Evolutionary conservation across 805 yeast genomes (phyloP), one percentile per base, ranked within the genome.

Genomic region (Monosporozyma aerobia): DNA sequence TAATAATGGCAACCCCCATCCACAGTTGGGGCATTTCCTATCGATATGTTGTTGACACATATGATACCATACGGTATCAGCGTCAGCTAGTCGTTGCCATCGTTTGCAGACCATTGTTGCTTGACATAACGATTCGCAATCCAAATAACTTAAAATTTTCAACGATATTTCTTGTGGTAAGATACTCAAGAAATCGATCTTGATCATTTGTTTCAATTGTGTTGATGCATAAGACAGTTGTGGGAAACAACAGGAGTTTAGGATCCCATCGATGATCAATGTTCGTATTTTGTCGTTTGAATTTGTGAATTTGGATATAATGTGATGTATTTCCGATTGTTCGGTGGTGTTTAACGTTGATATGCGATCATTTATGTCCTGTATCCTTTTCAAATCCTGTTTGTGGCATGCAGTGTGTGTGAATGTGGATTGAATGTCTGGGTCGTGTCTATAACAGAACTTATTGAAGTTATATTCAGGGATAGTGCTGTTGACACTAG

Each of bases 31-130:
- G 72, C 99, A 94, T 69, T 94, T 94, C 55, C 95, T 78, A 70
- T 94, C 99, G 52, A 94, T 94, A 69, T 94, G 99, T 70, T 94
- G 99, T 66, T 90, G 96, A 65, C 99, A 94, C 90, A 94, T 85
- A 59, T 92, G 90, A 66, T 92, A 94, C 99, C 99, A 94, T 2
- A 94, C 97, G 49, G 95, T 73, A 64, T 94, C 98, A 65, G 92
- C 97, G 68, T 94, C 97, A 1, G 99, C 98, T 54, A 94, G 73
- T 53, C 73, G 73, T 65, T 87, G 83, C 99, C 99, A 94, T 50
- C 79, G 80, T 51, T 81, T 79, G 33, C 90, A 85, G 2, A 94
- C 99, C 70, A 86, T 95, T 0, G 97, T 95, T 0, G 98, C 97
- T 58, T 80, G 83, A 68, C 97, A 90, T 46, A 94, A 76, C n/a